phyloP scores from a whole-genome alignment of 2,329 filamentous ascomycete genomes.

The Calonectria crousiana region DNA sequence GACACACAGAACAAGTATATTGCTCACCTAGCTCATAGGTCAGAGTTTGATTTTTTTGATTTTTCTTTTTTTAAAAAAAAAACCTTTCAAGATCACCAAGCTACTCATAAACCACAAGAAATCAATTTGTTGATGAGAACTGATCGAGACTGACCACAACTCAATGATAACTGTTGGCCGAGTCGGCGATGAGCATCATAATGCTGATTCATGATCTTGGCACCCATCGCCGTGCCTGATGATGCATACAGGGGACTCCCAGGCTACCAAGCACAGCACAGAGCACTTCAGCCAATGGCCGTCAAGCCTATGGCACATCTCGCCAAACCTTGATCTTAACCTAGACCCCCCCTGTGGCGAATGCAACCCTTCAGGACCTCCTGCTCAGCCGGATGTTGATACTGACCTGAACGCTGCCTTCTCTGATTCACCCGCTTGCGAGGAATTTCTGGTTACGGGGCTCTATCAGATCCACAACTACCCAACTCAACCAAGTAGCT shows the following conservation, averaged over 20 bases:
- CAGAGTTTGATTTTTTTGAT: too few species aligned
- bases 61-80: too few species aligned
- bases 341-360: background rate
- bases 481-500: background rate
- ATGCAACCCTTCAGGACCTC: background rate
- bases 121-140: too few species aligned
- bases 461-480: background rate
- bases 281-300: background rate
- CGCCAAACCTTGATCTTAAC: background rate
- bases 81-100: too few species aligned
- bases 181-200: background rate
- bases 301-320: background rate
- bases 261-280: background rate
- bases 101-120: too few species aligned
- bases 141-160: too few species aligned
- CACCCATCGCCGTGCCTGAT: background rate
- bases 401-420: background rate
- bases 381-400: background rate
- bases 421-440: background rate
- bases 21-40: too few species aligned
- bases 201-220: background rate
- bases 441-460: background rate
- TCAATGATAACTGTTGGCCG: too few species aligned
- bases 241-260: background rate
- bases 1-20: too few species aligned